phyloP scores from a whole-genome alignment of 805 yeast species.

The Saccharomyces cerevisiae region DNA sequence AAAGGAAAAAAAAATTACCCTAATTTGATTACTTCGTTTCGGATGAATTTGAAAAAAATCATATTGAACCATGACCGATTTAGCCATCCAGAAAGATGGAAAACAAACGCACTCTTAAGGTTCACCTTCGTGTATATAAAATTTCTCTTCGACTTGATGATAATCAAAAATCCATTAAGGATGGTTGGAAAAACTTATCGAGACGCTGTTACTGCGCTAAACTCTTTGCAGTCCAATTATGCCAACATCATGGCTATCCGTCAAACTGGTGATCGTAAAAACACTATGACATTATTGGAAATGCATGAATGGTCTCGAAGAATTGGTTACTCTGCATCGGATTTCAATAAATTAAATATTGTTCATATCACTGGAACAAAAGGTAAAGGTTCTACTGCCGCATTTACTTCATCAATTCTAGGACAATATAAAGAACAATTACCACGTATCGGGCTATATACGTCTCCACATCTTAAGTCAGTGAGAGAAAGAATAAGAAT shows the following conservation, averaged over 20 bases:
- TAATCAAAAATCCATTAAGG: conserved; percentile 8
- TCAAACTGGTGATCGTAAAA: conserved; percentile 56
- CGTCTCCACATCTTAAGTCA: conserved; percentile 90
- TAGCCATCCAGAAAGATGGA: neutral
- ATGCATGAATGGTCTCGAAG: conserved; percentile 75
- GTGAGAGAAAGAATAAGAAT: conserved; percentile 88
- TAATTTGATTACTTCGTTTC: neutral
- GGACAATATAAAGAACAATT: conserved; percentile 43
- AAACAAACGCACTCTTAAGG: neutral
- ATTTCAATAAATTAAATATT: conserved; percentile 65
- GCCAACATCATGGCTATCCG: conserved; percentile 80
- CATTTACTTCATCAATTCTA: conserved; percentile 78
- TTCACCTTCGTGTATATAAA: neutral
- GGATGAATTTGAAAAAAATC: neutral
- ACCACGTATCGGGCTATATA: conserved; percentile 77
- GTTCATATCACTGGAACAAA: conserved; percentile 96
- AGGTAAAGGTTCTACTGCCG: conserved; percentile 97
- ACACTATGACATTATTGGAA: conserved; percentile 68
- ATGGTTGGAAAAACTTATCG: conserved; percentile 28
- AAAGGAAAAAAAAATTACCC: neutral
- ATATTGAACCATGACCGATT: neutral
- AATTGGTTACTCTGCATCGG: conserved; percentile 56
- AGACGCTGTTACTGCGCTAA: conserved; percentile 81
- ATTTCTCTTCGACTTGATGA: neutral
- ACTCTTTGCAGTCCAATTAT: conserved; percentile 83